Base-by-base conservation (phyloP, 345 rosid genomes). In the Pelargonium nanum region DNA sequence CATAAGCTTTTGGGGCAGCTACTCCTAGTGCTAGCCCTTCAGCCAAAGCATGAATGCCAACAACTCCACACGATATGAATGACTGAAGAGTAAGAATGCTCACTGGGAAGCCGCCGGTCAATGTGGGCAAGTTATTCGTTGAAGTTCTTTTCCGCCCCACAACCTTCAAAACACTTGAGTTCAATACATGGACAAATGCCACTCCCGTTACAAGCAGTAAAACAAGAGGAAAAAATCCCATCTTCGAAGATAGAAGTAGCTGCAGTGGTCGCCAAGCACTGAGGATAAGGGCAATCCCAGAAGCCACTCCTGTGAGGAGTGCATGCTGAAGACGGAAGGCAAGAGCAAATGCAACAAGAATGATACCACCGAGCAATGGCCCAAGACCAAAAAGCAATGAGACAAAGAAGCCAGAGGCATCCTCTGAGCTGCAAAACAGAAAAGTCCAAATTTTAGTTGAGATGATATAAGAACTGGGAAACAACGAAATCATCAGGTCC, bases 1-100 rank as follows among this genome's bases (percentile, higher is more conserved):
- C 96, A 24, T 94, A 86, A 22, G 99, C 99, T 70, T 86, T 82
- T 53, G 99, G 97, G 62, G 99, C 99, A 60, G 99, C 99, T 1
- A 94, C 97, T 30, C 97, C 99, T 1, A 90, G 84, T 9, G 97
- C 97, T 20, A 94, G 95, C 62, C 97, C 99, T 68, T 94, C 99
- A 0, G 99, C 96, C 68, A 94, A 55, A 58, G 99, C 99, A 64
- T 94, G 99, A 53, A 94, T 65, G 30, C 86, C 99, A 65, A 88
- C 88, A 1, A 85, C 85, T 69, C 89, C 93, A 63, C 97, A 86
- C 0, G 99, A 88, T 60, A 94, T 65, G 75, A 94, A 75, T 60
- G 99, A 79, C 63, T 90, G 91, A 64, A 94, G 91, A 22, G 96
- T 86, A 74, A 85, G 80, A 56, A 63, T 69, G 58, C 96, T 90